Conservation (phyloP, 805 yeast species). For the Kluyveromyces aestuarii region DNA sequence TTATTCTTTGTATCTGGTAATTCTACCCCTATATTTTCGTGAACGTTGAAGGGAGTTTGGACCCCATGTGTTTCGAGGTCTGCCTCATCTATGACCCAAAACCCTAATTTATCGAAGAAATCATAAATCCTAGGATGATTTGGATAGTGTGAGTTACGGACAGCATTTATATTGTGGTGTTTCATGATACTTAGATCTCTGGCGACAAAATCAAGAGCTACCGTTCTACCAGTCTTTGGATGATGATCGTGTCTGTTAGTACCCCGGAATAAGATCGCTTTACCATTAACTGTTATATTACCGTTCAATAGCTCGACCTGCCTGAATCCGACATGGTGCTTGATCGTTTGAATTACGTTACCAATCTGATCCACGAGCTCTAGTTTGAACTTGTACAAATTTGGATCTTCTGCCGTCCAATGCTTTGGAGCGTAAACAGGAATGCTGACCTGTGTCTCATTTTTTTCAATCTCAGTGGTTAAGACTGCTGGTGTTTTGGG, state of each 20-base stretch:
- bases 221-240: background rate
- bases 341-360: background rate
- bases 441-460: background rate
- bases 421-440: background rate
- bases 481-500: background rate
- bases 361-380: background rate
- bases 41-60: background rate
- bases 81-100: slow-evolving; percentile 1
- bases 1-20: background rate
- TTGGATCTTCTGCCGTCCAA: slow-evolving; percentile 1
- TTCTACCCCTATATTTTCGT: background rate
- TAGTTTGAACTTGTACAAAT: background rate
- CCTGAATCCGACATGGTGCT: background rate
- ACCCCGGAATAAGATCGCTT: background rate
- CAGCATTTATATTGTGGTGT: background rate
- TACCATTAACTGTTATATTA: background rate
- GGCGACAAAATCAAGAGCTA: background rate
- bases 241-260: slow-evolving; percentile 1
- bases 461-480: background rate
- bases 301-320: background rate
- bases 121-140: slow-evolving; percentile 1
- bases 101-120: background rate
- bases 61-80: background rate
- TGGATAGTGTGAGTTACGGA: background rate
- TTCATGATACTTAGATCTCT: background rate